phyloP scores from a whole-genome alignment of 495 filamentous ascomycete species.

The Xylaria bambusicola region DNA sequence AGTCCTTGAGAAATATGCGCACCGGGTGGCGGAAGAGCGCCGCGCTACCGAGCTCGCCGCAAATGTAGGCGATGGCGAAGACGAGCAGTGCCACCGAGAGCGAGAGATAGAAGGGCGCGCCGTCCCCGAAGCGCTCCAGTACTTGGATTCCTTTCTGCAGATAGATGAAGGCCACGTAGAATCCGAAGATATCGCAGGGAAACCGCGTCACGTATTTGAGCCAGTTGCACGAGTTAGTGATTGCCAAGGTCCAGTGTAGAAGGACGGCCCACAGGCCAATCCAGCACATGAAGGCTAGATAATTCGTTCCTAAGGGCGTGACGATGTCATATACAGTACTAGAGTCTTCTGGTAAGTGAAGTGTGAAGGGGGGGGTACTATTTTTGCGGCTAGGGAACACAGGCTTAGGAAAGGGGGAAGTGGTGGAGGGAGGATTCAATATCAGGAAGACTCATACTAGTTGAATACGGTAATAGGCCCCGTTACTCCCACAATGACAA shows the following conservation, averaged over 20 bases:
- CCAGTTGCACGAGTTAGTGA: conserved; percentile 79
- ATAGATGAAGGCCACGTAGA: conserved; percentile 87
- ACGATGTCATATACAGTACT: conserved; percentile 84
- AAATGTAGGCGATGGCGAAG: conserved; percentile 69
- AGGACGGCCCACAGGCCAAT: conserved; percentile 81
- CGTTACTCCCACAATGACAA: conserved; percentile 90
- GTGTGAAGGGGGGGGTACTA: background rate
- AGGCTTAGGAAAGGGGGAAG: background rate
- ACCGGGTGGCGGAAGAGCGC: conserved; percentile 70
- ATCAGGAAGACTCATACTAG: conserved; percentile 49
- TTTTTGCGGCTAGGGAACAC: background rate
- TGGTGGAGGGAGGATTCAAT: background rate
- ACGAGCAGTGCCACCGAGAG: conserved; percentile 74
- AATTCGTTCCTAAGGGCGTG: conserved; percentile 64
- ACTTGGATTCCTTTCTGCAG: conserved; percentile 84
- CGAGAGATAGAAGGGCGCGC: conserved; percentile 70
- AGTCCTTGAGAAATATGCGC: conserved; percentile 79
- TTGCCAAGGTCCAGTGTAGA: conserved; percentile 77
- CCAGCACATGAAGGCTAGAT: conserved; percentile 84
- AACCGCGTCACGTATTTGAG: conserved; percentile 81
- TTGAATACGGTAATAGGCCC: conserved; percentile 88
- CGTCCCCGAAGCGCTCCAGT: conserved; percentile 57
- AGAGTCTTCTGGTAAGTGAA: conserved; percentile 20
- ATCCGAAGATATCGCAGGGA: conserved; percentile 84
- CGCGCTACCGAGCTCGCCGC: conserved; percentile 68